Evolutionary conservation across 2,329 filamentous ascomycete genomes (phyloP), one percentile per base, ranked within the genome.

Genomic region (Hypoxylon sp.): DNA sequence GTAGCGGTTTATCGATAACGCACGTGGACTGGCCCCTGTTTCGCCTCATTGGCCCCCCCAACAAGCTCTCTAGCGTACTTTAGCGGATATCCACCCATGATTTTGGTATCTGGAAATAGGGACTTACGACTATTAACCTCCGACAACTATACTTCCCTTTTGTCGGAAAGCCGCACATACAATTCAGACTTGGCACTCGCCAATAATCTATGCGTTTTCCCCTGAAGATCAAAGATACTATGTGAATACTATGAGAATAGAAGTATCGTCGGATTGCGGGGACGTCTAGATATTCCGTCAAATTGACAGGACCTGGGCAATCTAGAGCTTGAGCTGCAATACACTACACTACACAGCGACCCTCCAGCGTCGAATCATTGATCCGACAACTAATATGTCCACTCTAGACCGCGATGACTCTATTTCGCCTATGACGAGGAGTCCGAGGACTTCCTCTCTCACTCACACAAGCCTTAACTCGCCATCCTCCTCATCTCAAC

Each of bases 361-460:
- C 60, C 17, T 52, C 46, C 33, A 35, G 17, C 54, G 31, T 44
- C 24, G 35, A 50, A 62, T 17, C 3, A 33, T 31, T 50, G 19
- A 61, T 24, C 26, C 26, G 10, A 33, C 50, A 56, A 47, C 46
- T 65, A 74, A 61, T 52, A 77, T 77, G 75, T 70, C 73, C 46
- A 44, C 66, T 24, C 66, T 62, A 22, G 57, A 72, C 44, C 74
- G 72, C 61, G 76, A 79, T 70, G 78, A 77, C 56, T 79, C 79
- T 11, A 65, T 78, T 46, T 80, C 80, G 44, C 80, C 81, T 22
- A 78, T 75, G 74, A 76, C 79, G 31, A 75, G 63, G 68, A 79
- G 64, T 67, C 74, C 78, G 53, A 70, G 68, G 29, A 71, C 73
- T 33, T 64, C 70, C 52, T 76, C 76, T 22, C 74, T 76, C 14